phyloP scores from a whole-genome alignment of 208 protist genomes.

The Leishmania braziliensis region DNA sequence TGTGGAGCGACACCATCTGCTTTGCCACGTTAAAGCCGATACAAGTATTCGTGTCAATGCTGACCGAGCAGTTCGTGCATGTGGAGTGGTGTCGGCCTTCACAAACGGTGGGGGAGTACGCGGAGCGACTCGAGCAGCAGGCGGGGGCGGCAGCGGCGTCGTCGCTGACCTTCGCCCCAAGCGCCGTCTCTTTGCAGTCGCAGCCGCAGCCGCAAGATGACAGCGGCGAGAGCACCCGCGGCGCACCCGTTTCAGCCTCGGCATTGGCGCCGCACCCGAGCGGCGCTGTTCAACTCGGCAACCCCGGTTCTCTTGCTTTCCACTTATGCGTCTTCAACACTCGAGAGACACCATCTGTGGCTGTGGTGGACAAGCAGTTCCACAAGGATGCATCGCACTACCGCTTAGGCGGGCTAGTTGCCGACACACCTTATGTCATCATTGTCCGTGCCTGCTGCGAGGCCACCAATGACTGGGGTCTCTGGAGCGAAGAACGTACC shows the following conservation, averaged over 20 bases:
- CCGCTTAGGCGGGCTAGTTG: constrained; percentile 50
- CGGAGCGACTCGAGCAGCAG: constrained; percentile 38
- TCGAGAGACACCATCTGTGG: constrained; percentile 66
- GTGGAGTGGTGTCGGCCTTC: constrained; percentile 75
- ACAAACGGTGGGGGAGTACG: constrained; percentile 71
- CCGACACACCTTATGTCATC: constrained; percentile 80
- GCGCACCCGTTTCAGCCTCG: not conserved
- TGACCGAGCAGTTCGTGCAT: constrained; percentile 79
- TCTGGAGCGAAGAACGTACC: constrained; percentile 81
- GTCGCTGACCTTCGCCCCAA: not conserved
- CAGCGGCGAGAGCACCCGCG: not conserved
- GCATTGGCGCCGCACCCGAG: not conserved
- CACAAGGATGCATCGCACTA: constrained; percentile 62
- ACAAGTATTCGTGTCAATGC: constrained; percentile 40
- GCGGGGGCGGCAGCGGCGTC: not conserved
- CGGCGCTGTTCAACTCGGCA: constrained; percentile 49
- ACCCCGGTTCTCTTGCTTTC: constrained; percentile 72
- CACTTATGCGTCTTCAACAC: constrained; percentile 85
- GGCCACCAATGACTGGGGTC: constrained; percentile 71
- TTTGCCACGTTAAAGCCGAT: constrained; percentile 90
- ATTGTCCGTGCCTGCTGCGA: constrained; percentile 80
- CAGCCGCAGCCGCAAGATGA: not conserved
- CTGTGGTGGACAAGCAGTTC: constrained; percentile 90
- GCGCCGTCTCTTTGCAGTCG: not conserved
- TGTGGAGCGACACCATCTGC: constrained; percentile 72